Evolutionary conservation across 495 filamentous ascomycete genomes (phyloP).

Genomic region (Filosporella fistucella): DNA sequence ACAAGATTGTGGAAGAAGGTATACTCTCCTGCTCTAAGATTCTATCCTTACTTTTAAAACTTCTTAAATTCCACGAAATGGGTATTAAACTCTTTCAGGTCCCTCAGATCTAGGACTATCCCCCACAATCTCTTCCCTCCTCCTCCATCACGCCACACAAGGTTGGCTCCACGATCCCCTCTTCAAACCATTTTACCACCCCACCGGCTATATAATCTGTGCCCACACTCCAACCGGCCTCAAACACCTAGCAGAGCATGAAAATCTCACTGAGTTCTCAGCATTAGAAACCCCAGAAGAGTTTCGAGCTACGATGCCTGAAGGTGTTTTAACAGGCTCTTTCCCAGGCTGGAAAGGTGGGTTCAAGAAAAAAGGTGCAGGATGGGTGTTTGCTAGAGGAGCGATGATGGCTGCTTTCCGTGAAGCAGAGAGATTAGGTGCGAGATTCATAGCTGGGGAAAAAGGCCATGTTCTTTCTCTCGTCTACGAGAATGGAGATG

Average conservation of each 20-base stretch:
- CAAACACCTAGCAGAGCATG: conserved; percentile 31
- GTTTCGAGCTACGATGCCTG: conserved; percentile 46
- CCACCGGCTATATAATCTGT: conserved; percentile 40
- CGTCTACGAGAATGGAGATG: conserved; percentile 28
- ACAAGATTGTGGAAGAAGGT: conserved; percentile 54
- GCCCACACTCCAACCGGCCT: conserved; percentile 32
- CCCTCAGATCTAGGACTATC: background rate
- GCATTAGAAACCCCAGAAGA: conserved; percentile 32
- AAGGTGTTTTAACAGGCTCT: conserved; percentile 42
- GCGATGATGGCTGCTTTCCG: conserved; percentile 40
- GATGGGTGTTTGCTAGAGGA: conserved; percentile 47
- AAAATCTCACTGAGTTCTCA: conserved; percentile 27
- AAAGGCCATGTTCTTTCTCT: conserved; percentile 35
- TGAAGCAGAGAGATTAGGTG: conserved; percentile 41
- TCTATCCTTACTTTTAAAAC: background rate
- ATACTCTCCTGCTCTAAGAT: background rate
- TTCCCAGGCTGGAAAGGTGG: conserved; percentile 49
- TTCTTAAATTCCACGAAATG: background rate
- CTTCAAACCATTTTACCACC: conserved; percentile 44
- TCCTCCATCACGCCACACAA: conserved; percentile 32
- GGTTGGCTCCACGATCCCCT: conserved; percentile 45
- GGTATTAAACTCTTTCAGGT: no score
- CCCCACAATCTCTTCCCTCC: conserved; percentile 32
- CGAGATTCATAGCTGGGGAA: conserved; percentile 36
- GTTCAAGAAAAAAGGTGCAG: conserved; percentile 35